These are phyloP conservation scores for Malus orientalis DNA, from an alignment of 306 rosid species.

Conservation along the genomic window DNA sequence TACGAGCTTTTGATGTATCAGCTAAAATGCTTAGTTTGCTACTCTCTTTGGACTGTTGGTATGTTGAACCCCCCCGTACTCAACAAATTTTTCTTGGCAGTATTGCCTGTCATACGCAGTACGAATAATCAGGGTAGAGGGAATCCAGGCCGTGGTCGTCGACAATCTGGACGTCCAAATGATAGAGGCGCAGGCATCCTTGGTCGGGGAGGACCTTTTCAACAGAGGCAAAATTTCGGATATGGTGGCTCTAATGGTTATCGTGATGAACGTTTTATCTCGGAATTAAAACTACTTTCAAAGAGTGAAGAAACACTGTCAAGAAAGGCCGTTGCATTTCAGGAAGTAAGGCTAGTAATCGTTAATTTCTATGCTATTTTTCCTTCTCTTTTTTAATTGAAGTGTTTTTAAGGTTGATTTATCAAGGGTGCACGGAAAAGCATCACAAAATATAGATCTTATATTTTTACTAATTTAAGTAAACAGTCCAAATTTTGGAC, in stretches of 20 bases:
- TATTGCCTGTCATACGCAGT: slow-evolving; percentile 36
- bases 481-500: neutral
- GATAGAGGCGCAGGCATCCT: slow-evolving; percentile 92
- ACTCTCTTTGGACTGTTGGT: neutral
- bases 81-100: slow-evolving; percentile 14
- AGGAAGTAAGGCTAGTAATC: slow-evolving; percentile 28
- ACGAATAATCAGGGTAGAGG: slow-evolving; percentile 36
- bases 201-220: slow-evolving; percentile 90
- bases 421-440: neutral
- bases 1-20: neutral
- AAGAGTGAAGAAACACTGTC: slow-evolving; percentile 67
- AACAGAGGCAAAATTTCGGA: slow-evolving; percentile 68
- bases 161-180: slow-evolving; percentile 41
- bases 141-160: slow-evolving; percentile 39
- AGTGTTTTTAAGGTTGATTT: neutral
- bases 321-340: slow-evolving; percentile 44
- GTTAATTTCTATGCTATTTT: neutral
- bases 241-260: slow-evolving; percentile 63
- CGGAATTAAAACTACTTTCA: slow-evolving; percentile 77
- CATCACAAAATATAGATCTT: neutral
- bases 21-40: neutral
- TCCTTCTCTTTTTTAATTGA: neutral
- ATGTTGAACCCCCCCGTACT: neutral
- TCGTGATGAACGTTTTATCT: slow-evolving; percentile 74
- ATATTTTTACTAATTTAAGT: neutral